Percentiles rank a stretch among this genome's conserved stretches.
Conservation (phyloP, 176 grass and related monocot genomes). For the Oryza meridionalis region DNA sequence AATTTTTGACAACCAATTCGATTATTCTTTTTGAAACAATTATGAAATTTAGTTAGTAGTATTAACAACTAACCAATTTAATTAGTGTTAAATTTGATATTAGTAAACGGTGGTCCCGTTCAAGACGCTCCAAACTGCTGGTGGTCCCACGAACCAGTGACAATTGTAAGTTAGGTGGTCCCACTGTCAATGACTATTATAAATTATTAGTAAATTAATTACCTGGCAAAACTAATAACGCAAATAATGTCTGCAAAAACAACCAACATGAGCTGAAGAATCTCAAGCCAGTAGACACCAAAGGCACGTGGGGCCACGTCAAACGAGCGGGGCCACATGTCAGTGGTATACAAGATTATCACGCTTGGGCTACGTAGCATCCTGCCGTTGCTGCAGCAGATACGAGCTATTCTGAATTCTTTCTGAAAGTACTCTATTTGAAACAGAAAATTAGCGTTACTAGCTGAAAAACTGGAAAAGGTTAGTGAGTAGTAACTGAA, state of each 20-base stretch:
- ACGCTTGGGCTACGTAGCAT: neutral
- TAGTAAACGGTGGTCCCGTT: neutral
- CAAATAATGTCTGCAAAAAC: neutral
- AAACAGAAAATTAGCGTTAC: neutral
- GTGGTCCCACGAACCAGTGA: neutral
- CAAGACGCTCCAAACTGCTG: neutral
- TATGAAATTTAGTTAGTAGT: neutral
- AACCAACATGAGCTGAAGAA: neutral
- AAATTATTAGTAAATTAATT: neutral
- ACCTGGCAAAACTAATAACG: neutral
- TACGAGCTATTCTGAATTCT: neutral
- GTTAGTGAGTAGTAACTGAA: neutral
- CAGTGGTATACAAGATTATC: neutral
- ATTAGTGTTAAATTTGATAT: neutral
- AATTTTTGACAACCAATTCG: slow-evolving; percentile 5
- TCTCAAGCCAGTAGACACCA: neutral
- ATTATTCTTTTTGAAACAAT: neutral
- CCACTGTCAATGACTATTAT: too few species aligned
- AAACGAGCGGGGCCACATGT: neutral
- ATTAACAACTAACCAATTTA: neutral
- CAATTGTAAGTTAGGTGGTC: too few species aligned
- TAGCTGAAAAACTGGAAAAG: neutral
- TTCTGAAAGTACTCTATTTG: neutral
- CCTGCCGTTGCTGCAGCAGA: neutral
- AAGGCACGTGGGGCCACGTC: neutral